Conservation (phyloP, 1,284 basidiomycete genomes). For the Puccinia coronata region DNA sequence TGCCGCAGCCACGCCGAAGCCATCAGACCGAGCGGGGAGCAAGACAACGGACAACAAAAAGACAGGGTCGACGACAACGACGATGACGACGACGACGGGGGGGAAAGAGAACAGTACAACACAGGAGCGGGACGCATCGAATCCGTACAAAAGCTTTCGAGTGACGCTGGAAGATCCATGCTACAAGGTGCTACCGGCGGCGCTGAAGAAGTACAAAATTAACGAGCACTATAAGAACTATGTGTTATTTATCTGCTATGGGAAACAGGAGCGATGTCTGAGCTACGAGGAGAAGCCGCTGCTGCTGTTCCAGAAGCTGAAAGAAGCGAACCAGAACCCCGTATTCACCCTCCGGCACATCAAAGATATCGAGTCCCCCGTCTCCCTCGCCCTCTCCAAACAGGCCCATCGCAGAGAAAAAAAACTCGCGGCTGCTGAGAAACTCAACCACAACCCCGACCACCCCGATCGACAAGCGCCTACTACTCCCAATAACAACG, state of each 20-base stretch:
- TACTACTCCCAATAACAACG: too few species aligned
- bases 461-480: not conserved
- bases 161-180: conserved; percentile 89
- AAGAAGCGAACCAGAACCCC: conserved; percentile 94
- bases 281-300: conserved; percentile 98
- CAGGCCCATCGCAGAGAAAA: conserved; percentile 69
- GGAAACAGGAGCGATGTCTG: conserved; percentile 84
- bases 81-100: too few species aligned
- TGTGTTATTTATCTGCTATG: conserved; percentile 98
- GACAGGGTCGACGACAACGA: too few species aligned
- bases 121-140: conserved; percentile 55
- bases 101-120: too few species aligned
- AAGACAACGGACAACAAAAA: not conserved
- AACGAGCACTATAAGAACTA: conserved; percentile 99
- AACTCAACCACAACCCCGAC: not conserved
- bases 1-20: conserved; percentile 17
- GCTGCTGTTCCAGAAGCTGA: conserved; percentile 92
- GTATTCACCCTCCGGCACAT: conserved; percentile 99
- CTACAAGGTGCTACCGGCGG: conserved; percentile 95
- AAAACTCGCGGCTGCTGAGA: conserved; percentile 32
- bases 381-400: conserved; percentile 89
- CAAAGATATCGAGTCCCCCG: conserved; percentile 95
- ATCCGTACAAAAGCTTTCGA: conserved; percentile 62
- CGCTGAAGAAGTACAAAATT: conserved; percentile 97
- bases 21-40: not conserved